Conservation (phyloP, 2,329 filamentous ascomycete genomes). For the Diplodia intermedia region DNA sequence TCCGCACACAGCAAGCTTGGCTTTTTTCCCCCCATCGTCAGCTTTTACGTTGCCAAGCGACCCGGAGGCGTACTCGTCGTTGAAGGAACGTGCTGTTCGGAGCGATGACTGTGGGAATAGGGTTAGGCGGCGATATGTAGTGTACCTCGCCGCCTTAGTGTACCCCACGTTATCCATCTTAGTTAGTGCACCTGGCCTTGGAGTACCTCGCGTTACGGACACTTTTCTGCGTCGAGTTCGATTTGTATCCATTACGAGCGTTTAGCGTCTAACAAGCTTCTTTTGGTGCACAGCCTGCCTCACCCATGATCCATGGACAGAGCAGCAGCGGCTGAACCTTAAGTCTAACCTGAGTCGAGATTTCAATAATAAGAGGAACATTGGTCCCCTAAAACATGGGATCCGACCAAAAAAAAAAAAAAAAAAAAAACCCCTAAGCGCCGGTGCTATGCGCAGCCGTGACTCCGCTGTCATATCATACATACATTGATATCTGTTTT, state of each 20-base stretch:
- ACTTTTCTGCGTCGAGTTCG: not conserved
- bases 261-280: not conserved
- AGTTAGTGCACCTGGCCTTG: too few species aligned
- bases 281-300: not conserved
- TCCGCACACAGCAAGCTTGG: not conserved
- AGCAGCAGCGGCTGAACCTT: not conserved
- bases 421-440: not conserved
- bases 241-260: not conserved
- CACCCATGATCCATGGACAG: not conserved
- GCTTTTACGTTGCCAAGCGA: not conserved
- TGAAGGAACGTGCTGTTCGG: not conserved
- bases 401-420: not conserved
- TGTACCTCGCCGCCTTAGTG: not conserved
- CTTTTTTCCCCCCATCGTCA: not conserved
- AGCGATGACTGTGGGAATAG: not conserved
- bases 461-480: not conserved
- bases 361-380: not conserved
- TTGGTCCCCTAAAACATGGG: not conserved
- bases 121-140: not conserved
- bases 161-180: too few species aligned
- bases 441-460: constrained; percentile 6
- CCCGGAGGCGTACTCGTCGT: not conserved
- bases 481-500: not conserved
- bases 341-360: constrained; percentile 15
- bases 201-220: too few species aligned